These are phyloP conservation scores for Rhizoclosmatium sp. DNA, from an alignment of 192 early-diverging fungal genomes.

Conservation along the genomic window DNA sequence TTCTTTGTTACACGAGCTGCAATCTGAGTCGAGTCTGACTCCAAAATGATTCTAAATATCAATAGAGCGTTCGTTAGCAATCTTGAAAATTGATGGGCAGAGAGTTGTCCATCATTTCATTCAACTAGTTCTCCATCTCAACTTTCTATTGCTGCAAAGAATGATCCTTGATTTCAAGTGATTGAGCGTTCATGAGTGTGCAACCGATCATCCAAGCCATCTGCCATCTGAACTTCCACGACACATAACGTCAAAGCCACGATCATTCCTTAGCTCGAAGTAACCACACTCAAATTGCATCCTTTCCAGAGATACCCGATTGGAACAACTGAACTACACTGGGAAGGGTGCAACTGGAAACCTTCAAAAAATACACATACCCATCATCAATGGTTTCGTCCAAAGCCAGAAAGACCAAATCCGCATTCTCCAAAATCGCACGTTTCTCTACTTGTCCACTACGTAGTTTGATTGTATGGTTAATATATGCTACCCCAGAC, in stretches of 20 bases:
- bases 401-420: constrained; percentile 87
- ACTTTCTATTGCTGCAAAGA: too few relatives aligned
- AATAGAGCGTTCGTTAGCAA: neutral
- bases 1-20: constrained; percentile 58
- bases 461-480: constrained; percentile 9
- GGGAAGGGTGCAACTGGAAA: neutral
- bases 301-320: too few relatives aligned
- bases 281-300: too few relatives aligned
- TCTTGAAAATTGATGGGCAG: too few relatives aligned
- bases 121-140: too few relatives aligned
- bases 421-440: constrained; percentile 87
- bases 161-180: too few relatives aligned
- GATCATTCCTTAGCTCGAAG: too few relatives aligned
- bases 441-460: constrained; percentile 93
- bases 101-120: too few relatives aligned
- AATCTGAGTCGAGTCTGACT: constrained; percentile 52
- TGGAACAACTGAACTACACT: neutral
- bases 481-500: neutral
- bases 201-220: too few relatives aligned
- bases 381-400: constrained; percentile 97
- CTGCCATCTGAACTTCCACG: too few relatives aligned
- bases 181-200: too few relatives aligned
- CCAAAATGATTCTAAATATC: constrained; percentile 53
- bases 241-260: too few relatives aligned
- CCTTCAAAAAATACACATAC: constrained; percentile 51